phyloP scores from a whole-genome alignment of 1,139 yeast species.

The Trichomonascaceae sp. region DNA sequence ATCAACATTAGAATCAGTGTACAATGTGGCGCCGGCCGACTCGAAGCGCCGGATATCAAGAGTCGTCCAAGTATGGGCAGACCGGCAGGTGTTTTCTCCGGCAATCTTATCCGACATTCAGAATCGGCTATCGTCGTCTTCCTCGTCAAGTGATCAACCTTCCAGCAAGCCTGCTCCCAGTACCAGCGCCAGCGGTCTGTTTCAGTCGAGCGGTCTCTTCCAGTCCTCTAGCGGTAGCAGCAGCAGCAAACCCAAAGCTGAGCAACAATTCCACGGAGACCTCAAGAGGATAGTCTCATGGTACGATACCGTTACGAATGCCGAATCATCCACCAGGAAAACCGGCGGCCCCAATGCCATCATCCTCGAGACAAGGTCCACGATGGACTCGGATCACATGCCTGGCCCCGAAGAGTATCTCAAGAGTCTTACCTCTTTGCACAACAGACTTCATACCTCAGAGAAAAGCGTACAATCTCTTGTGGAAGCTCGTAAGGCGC shows the following conservation, averaged over 20 bases:
- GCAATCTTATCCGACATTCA: constrained; percentile 35
- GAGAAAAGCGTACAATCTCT: constrained; percentile 23
- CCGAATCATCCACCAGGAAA: no score
- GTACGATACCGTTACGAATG: no score
- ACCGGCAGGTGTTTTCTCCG: constrained; percentile 43
- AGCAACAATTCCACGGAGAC: no score
- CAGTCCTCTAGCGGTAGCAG: no score
- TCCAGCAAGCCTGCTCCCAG: no score
- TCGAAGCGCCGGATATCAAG: constrained; percentile 46
- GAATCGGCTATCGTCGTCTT: constrained; percentile 4
- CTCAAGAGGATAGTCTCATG: no score
- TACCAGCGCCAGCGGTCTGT: no score
- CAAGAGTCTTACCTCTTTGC: constrained; percentile 25
- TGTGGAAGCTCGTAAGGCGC: constrained; percentile 29
- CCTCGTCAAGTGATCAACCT: no score
- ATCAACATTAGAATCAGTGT: constrained; percentile 24
- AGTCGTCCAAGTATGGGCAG: constrained; percentile 63
- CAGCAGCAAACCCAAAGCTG: no score
- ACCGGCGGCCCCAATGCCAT: no score
- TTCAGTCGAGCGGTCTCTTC: no score
- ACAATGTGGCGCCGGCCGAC: constrained; percentile 20
- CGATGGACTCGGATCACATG: constrained; percentile 33
- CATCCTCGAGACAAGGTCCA: no score
- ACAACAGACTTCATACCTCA: constrained; percentile 6
- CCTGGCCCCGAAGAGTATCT: constrained; percentile 42